A percentile compares a stretch with the other conserved stretches of the same genome.
Evolutionary conservation across 306 rosid genomes (phyloP).

Genomic region (Mimosa bimucronata): DNA sequence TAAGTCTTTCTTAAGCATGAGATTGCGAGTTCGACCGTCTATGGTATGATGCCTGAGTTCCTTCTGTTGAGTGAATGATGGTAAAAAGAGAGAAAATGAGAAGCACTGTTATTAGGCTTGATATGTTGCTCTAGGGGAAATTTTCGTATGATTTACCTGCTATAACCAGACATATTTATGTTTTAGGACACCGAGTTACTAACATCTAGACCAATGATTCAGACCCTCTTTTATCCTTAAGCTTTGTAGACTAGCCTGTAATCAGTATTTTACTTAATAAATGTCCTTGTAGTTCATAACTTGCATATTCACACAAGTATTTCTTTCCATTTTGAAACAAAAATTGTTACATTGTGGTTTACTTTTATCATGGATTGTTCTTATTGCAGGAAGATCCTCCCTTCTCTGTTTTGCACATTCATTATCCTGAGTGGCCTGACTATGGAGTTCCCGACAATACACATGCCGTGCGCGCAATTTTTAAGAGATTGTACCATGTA

Average conservation of each 20-base stretch:
- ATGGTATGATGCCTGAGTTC: no score
- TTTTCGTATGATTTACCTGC: background rate
- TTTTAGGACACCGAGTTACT: background rate
- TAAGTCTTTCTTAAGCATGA: no score
- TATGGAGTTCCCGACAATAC: constrained; percentile 91
- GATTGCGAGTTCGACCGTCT: no score
- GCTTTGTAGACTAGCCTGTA: background rate
- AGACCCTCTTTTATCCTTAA: background rate
- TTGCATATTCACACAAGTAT: background rate
- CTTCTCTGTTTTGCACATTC: constrained; percentile 79
- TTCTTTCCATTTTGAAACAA: constrained; percentile 26
- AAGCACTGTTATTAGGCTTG: background rate
- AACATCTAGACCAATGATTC: background rate
- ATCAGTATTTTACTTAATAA: background rate
- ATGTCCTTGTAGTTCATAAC: background rate
- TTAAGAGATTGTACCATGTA: constrained; percentile 62
- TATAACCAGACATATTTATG: background rate
- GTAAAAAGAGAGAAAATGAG: background rate
- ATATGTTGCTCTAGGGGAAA: background rate
- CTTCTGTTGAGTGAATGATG: background rate
- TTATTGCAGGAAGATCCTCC: constrained; percentile 63
- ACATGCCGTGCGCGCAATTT: constrained; percentile 68
- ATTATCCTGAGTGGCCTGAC: constrained; percentile 94
- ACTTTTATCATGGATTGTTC: constrained; percentile 31
- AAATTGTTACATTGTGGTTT: constrained; percentile 19